phyloP scores from a whole-genome alignment of 352 stramenopile species.

The Aphanomyces astaci region DNA sequence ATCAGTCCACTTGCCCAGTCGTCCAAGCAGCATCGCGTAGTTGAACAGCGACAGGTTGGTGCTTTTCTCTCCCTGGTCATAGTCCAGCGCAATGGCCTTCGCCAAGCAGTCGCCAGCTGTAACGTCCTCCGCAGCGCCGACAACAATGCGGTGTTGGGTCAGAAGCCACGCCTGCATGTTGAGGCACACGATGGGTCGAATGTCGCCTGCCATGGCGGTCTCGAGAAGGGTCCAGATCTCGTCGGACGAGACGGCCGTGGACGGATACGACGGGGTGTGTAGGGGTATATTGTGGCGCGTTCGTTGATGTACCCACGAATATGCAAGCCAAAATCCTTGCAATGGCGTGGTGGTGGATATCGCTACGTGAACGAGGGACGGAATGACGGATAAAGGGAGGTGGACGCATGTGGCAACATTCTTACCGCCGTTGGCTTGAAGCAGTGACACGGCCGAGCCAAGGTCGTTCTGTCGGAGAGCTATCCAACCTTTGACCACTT shows the following conservation, averaged over 20 bases:
- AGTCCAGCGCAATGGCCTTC: constrained; percentile 49
- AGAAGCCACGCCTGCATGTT: constrained; percentile 43
- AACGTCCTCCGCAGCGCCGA: constrained; percentile 34
- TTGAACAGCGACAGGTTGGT: constrained; percentile 43
- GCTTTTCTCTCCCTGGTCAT: constrained; percentile 28
- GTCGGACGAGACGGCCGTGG: background rate
- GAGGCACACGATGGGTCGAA: constrained; percentile 38
- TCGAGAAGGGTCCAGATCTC: constrained; percentile 27
- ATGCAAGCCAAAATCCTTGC: constrained; percentile 10
- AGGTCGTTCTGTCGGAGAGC: background rate
- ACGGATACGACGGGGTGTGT: background rate
- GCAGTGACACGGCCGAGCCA: background rate
- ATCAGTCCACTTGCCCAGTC: constrained; percentile 35
- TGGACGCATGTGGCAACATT: too few relatives aligned
- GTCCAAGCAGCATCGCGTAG: constrained; percentile 52
- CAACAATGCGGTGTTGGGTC: background rate
- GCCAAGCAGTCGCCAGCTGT: constrained; percentile 41
- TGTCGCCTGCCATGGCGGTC: constrained; percentile 41
- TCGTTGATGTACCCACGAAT: background rate
- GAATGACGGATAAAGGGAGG: too few relatives aligned
- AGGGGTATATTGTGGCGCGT: background rate
- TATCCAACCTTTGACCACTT: background rate
- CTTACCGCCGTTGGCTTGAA: background rate
- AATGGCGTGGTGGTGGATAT: background rate
- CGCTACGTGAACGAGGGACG: too few relatives aligned